phyloP scores from a whole-genome alignment of 108 stramenopile species.

The Parietichytrium sp. region DNA sequence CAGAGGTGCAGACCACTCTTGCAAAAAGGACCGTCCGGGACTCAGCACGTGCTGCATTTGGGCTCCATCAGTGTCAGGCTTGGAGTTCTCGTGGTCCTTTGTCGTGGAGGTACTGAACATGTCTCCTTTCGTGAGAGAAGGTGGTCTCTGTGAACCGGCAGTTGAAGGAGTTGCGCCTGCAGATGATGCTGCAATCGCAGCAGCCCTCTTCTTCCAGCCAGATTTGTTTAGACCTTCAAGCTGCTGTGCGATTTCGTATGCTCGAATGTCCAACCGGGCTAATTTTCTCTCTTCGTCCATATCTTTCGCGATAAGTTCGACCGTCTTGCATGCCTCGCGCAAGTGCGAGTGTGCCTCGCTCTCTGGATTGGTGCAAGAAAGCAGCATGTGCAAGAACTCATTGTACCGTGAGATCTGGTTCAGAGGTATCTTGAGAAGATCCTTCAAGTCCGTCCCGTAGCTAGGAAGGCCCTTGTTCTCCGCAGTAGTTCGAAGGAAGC shows the following conservation, averaged over 20 bases:
- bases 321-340: not conserved
- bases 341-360: not conserved
- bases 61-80: not conserved
- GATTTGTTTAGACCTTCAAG: not conserved
- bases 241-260: not conserved
- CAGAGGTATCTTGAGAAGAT: constrained; percentile 7
- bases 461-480: constrained; percentile 24
- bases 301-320: not conserved
- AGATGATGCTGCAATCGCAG: not conserved
- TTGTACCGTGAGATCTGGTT: constrained; percentile 35
- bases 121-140: not conserved
- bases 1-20: constrained; percentile 1
- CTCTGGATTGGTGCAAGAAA: constrained; percentile 33
- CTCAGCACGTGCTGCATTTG: not conserved
- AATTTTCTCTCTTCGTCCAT: not conserved
- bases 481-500: not conserved
- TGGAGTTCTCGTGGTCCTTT: not conserved
- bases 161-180: not conserved
- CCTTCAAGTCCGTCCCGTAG: constrained; percentile 25
- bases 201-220: not conserved
- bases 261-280: not conserved
- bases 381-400: constrained; percentile 30
- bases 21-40: not conserved
- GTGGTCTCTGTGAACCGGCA: not conserved
- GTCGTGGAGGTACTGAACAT: not conserved